Evolutionary conservation across 2,329 filamentous ascomycete genomes (phyloP), one percentile per base, ranked within the genome.

Genomic region (Phialocephala subalpina): DNA sequence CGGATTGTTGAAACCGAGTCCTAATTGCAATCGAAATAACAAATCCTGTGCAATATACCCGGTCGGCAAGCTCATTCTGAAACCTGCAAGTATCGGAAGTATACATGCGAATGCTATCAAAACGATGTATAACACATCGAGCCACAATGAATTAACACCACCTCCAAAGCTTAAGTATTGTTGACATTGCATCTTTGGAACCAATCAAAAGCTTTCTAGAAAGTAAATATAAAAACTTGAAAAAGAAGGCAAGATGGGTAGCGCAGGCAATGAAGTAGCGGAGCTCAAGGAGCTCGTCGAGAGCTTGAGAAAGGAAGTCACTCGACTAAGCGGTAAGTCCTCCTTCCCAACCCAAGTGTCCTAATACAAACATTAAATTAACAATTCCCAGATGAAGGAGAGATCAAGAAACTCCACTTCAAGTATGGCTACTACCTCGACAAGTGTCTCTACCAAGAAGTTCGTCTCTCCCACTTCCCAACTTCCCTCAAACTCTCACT

Each of bases 381-480:
- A 53, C 25, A 29, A 18, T 33, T 16, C n/a, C 6, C 60, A 84
- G 84, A 86, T 64, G 83, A 86, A 73, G 81, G 83, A 40, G 82
- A 86, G 69, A 80, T 86, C 56, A 82, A 83, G 64, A 86, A 86
- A 72, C 79, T 83, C 2, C 84, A 87, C 72, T 84, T 83, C 78
- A 86, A 84, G 67, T 87, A 87, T 74, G 85, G 84, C 29, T 87
- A 87, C 74, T 87, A 87, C 72, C 78, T 87, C 29, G 85, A 87
- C 77, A 87, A 87, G 69, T 87, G 84, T 66, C 78, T 87, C 1
- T 87, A 86, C 75, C 81, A 85, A 68, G 83, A 87, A 77, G 83
- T 82, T 61, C 56, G 68, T 35, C 58, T 22, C 5, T 7, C 58
- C 9, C 33, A 3, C 2, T 27, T 14, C 18, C 29, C 27, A 20